phyloP scores from a whole-genome alignment of 176 grass and related monocot genomes.

The Lolium multiflorum region DNA sequence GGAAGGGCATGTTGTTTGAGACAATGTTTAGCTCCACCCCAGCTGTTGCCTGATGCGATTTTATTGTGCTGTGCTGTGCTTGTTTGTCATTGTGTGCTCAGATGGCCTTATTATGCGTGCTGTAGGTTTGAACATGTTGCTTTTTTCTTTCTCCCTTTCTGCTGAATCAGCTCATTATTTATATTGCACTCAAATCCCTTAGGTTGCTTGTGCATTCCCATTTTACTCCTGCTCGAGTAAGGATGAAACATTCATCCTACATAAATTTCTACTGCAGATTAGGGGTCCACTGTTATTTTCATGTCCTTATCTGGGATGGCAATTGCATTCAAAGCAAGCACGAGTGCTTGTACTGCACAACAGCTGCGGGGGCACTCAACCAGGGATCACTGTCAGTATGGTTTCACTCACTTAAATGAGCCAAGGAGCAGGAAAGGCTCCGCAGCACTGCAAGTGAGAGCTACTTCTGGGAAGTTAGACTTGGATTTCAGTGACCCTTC shows the following conservation, averaged over 20 bases:
- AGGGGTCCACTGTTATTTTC: background rate
- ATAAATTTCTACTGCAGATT: slow-evolving; percentile 37
- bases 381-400: slow-evolving; percentile 9
- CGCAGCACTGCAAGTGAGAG: slow-evolving; percentile 35
- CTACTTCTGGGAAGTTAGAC: slow-evolving; percentile 46
- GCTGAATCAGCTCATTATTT: background rate
- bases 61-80: background rate
- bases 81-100: background rate
- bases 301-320: slow-evolving; percentile 52
- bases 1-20: background rate
- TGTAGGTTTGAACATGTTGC: background rate
- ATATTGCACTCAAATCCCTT: background rate
- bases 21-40: background rate
- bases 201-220: background rate
- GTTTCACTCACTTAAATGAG: slow-evolving; percentile 49
- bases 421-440: slow-evolving; percentile 45
- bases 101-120: background rate
- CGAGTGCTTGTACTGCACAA: slow-evolving; percentile 6
- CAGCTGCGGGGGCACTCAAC: slow-evolving; percentile 21
- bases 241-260: background rate
- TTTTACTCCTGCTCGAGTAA: background rate
- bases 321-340: slow-evolving; percentile 50
- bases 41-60: background rate
- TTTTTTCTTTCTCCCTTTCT: background rate
- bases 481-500: slow-evolving; percentile 73